phyloP scores from a whole-genome alignment of 1,284 basidiomycete species.

The Sanghuangporus sanghuang region DNA sequence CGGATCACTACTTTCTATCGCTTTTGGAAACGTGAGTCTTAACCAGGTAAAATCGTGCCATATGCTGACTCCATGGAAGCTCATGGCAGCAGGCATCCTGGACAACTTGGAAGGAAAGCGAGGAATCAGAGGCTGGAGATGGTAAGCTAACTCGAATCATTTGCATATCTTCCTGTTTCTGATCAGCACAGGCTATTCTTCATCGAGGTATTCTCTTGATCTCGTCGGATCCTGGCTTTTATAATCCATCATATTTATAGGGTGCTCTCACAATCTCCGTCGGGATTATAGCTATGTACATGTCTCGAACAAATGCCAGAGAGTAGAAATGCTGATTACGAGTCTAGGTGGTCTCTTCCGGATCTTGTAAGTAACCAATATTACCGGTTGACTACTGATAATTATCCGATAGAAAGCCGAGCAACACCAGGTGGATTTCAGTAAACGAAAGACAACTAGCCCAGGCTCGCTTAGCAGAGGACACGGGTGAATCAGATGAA shows the following conservation, averaged over 20 bases:
- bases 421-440: slow-evolving; percentile 39
- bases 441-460: slow-evolving; percentile 36
- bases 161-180: not conserved
- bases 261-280: slow-evolving; percentile 18
- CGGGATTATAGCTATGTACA: slow-evolving; percentile 17
- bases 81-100: slow-evolving; percentile 37
- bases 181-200: slow-evolving; percentile 22
- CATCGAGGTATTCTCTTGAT: slow-evolving; percentile 22
- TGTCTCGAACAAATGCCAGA: not conserved
- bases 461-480: slow-evolving; percentile 39
- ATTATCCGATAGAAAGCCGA: slow-evolving; percentile 10
- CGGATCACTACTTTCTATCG: slow-evolving; percentile 36
- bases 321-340: not conserved
- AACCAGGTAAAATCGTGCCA: slow-evolving; percentile 8
- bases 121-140: slow-evolving; percentile 40
- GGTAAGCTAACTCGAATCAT: slow-evolving; percentile 17
- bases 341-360: slow-evolving; percentile 22
- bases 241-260: not conserved
- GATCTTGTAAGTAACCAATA: slow-evolving; percentile 20
- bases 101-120: slow-evolving; percentile 37
- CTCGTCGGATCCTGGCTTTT: not conserved
- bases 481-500: slow-evolving; percentile 35
- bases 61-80: slow-evolving; percentile 16
- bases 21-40: slow-evolving; percentile 30
- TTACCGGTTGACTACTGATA: not conserved